Evolutionary conservation across 2,329 filamentous ascomycete genomes (phyloP), one percentile per base, ranked within the genome.

Genomic region (Emydomyces testavorans): DNA sequence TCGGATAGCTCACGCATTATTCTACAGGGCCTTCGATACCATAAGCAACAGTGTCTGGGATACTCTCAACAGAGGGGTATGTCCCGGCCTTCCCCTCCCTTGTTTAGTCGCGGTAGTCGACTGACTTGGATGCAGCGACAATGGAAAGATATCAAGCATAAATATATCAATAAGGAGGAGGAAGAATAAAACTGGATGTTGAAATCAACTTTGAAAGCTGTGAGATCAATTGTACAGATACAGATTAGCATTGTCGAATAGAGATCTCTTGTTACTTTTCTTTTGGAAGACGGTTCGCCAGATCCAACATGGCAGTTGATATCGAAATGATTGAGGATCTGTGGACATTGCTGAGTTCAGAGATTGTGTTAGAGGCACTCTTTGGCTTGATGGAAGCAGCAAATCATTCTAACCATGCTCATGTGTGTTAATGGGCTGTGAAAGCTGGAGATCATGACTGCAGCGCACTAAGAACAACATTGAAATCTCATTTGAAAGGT

Each of bases 61-160:
- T 69, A 76, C 70, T 66, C 70, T 89, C 66, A 98, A 98, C 80
- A 78, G 77, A 62, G 92, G 92, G 62, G 90, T 95, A 86, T 64
- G 85, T 82, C 32, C 29, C 23, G 28, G 42, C 24, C 16, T 49
- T 48, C 39, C 24, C 28, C 24, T 37, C 26, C 44, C 6, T 23
- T 6, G 15, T 39, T 34, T 45, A 15, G 13, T 11, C 21, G 38
- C 11, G 41, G 24, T 46, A 49, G 37, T 57, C 55, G 40, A 56
- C 54, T 51, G 29, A 42, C 16, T 44, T 38, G 32, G 18, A 13
- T 50, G 59, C 64, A 96, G 90, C 87, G 90, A 64, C 90, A 95
- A 93, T 96, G 92, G 92, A 95, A 95, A 79, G 92, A 98, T 69
- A 95, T 98, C 75, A 90, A 93, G 73, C 73, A 82, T 69, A 82